phyloP scores from a whole-genome alignment of 2,329 filamentous ascomycete species.

The Cryoendolithus antarcticus region DNA sequence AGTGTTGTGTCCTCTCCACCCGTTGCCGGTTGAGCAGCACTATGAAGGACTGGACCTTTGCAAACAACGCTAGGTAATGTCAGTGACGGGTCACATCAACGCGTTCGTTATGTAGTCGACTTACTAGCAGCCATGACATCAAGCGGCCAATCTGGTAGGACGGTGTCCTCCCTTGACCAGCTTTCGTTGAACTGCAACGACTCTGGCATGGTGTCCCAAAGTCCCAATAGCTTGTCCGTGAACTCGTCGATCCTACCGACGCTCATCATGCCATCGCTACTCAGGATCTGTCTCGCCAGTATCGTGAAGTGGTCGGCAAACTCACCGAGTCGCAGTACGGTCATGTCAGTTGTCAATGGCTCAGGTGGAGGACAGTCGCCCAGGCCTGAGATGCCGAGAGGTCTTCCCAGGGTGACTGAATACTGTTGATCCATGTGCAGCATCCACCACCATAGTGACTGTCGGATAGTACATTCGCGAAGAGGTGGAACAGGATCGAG shows the following conservation, averaged over 20 bases:
- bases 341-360: conserved; percentile 32
- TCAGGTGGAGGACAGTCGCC: conserved; percentile 37
- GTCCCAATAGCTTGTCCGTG: conserved; percentile 30
- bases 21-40: conserved; percentile 38
- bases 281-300: conserved; percentile 35
- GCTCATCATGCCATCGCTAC: conserved; percentile 29
- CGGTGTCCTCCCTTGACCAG: conserved; percentile 29
- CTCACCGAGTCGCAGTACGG: conserved; percentile 31
- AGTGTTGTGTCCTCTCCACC: conserved; percentile 19
- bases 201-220: conserved; percentile 37
- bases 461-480: conserved; percentile 30
- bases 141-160: conserved; percentile 35
- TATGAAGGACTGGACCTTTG: conserved; percentile 37
- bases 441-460: conserved; percentile 41
- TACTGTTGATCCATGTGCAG: conserved; percentile 41
- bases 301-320: conserved; percentile 37
- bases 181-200: conserved; percentile 33
- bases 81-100: background rate
- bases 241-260: conserved; percentile 35
- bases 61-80: conserved; percentile 28
- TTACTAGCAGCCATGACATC: conserved; percentile 33
- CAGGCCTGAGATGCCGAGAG: conserved; percentile 36
- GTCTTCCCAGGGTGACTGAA: conserved; percentile 37
- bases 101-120: conserved; percentile 7
- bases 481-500: conserved; percentile 31